These are phyloP conservation scores for Fusarium dlaminii DNA, from an alignment of 2,329 filamentous ascomycete species.

Conservation along the genomic window DNA sequence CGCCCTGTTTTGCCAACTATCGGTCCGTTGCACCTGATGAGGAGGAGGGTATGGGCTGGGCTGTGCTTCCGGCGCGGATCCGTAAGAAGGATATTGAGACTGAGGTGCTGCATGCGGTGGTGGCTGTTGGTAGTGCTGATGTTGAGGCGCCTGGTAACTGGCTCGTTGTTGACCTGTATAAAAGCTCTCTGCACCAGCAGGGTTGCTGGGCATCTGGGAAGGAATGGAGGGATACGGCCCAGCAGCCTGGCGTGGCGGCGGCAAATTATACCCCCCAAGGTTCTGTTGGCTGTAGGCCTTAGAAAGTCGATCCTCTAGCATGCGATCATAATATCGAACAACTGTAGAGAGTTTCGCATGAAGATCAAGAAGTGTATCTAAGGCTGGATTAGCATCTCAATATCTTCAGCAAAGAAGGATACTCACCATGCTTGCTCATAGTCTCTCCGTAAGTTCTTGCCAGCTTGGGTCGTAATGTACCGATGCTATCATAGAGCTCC, in stretches of 20 bases:
- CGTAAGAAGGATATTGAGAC: constrained; percentile 55
- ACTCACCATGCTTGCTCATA: constrained; percentile 96
- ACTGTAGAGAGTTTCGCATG: constrained; percentile 96
- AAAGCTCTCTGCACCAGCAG: constrained; percentile 77
- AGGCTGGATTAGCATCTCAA: constrained; percentile 23
- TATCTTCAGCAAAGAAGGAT: background rate
- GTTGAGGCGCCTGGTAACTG: constrained; percentile 62
- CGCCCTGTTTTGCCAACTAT: constrained; percentile 60
- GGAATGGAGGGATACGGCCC: constrained; percentile 78
- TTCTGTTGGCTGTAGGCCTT: constrained; percentile 89
- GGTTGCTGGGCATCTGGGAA: constrained; percentile 57
- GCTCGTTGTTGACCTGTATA: constrained; percentile 74
- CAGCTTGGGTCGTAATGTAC: constrained; percentile 89
- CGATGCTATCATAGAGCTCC: constrained; percentile 96
- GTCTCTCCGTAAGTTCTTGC: constrained; percentile 97
- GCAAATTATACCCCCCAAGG: constrained; percentile 70
- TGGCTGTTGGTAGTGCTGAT: constrained; percentile 46
- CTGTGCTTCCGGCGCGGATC: constrained; percentile 52
- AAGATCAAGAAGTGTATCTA: constrained; percentile 91
- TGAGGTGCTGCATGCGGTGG: constrained; percentile 44
- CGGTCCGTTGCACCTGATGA: constrained; percentile 58
- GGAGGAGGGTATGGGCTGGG: constrained; percentile 57
- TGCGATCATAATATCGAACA: constrained; percentile 95
- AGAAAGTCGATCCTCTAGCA: constrained; percentile 94
- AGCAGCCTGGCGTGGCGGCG: constrained; percentile 60